Conservation (phyloP, 192 early-diverging fungal species). For the Oehlia diaphana region DNA sequence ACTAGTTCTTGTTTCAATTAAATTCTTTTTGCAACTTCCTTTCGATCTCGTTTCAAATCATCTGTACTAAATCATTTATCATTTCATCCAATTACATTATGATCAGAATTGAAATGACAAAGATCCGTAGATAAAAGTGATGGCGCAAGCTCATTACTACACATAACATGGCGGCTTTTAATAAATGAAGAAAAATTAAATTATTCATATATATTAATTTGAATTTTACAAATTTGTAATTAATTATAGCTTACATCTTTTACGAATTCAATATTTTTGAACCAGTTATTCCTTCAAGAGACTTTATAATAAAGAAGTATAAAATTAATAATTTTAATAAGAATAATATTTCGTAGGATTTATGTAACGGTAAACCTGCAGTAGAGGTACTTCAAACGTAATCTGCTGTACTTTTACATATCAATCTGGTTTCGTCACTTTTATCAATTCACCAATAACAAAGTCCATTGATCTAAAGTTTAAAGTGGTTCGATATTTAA, state of each 20-base stretch:
- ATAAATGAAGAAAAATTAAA: too few relatives aligned
- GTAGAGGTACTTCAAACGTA: too few relatives aligned
- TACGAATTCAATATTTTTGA: not conserved
- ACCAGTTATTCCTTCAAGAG: not conserved
- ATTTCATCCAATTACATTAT: not conserved
- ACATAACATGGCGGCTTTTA: not conserved
- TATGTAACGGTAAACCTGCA: too few relatives aligned
- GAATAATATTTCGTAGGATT: too few relatives aligned
- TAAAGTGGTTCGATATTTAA: not conserved
- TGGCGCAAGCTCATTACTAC: not conserved
- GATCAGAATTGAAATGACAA: not conserved
- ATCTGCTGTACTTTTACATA: not conserved
- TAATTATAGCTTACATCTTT: not conserved
- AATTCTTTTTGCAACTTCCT: not conserved
- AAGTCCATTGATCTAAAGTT: not conserved
- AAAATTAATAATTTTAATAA: too few relatives aligned
- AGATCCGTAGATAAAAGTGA: not conserved
- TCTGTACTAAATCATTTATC: not conserved
- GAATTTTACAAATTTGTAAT: too few relatives aligned
- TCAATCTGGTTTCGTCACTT: not conserved
- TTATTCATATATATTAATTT: too few relatives aligned
- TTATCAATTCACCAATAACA: not conserved
- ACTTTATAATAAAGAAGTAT: not conserved
- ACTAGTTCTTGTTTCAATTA: not conserved
- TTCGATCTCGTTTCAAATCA: not conserved